A percentile compares a stretch with the other conserved stretches of the same genome.
phyloP scores from a whole-genome alignment of 202 grass and related monocot genomes.

The Schoenoplectus triqueter region DNA sequence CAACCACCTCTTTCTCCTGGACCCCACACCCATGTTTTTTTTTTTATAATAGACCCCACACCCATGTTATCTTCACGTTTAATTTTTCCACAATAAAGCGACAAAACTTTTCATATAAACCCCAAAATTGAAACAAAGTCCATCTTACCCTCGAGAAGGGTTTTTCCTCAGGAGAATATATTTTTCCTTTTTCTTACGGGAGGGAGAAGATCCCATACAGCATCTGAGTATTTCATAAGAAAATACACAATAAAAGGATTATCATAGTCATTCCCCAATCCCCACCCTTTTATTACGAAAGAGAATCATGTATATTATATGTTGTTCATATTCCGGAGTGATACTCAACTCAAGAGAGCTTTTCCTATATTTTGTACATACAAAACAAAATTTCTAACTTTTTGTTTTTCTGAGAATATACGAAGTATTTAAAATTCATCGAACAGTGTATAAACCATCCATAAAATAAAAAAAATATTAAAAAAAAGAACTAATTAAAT shows the following conservation, averaged over 20 bases:
- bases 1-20: conserved; percentile 10
- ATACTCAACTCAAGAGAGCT: background rate
- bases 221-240: background rate
- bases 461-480: conserved; percentile 16
- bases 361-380: conserved; percentile 30
- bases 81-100: conserved; percentile 20
- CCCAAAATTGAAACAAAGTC: background rate
- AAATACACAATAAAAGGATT: background rate
- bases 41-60: background rate
- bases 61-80: conserved; percentile 36
- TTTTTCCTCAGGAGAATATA: background rate
- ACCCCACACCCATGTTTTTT: conserved; percentile 15
- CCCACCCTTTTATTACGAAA: background rate
- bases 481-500: conserved; percentile 19
- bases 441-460: conserved; percentile 35
- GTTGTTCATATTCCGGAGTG: background rate
- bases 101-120: background rate
- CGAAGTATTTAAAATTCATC: background rate
- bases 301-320: background rate
- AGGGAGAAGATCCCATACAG: background rate
- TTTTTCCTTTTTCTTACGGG: background rate
- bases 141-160: no score
- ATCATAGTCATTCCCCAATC: background rate
- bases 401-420: conserved; percentile 11
- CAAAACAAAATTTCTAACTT: conserved; percentile 6